Evolutionary conservation across 2,329 filamentous ascomycete genomes (phyloP).

Genomic region (Colletotrichum musicola): DNA sequence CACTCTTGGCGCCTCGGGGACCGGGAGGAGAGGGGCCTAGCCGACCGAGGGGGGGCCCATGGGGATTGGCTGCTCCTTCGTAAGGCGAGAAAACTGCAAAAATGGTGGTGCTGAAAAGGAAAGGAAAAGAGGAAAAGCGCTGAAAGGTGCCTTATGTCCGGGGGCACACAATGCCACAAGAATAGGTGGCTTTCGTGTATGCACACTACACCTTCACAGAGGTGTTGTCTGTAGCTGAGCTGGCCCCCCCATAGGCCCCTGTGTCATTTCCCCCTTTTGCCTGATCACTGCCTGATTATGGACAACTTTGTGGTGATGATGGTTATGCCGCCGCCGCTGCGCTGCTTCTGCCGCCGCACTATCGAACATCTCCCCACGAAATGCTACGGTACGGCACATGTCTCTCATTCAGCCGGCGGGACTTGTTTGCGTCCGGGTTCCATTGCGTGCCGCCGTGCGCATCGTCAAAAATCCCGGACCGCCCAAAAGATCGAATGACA

Average conservation of each 20-base stretch:
- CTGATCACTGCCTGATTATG: conserved; percentile 10
- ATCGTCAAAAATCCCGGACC: background rate
- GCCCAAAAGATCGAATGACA: conserved; percentile 25
- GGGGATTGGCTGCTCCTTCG: background rate
- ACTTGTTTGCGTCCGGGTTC: background rate
- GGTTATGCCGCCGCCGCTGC: background rate
- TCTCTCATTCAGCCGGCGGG: background rate
- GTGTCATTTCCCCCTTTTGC: background rate
- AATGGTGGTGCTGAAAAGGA: conserved; percentile 5
- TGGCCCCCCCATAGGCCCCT: background rate
- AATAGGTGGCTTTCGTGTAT: conserved; percentile 30
- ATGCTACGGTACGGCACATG: conserved; percentile 27
- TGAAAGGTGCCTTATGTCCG: background rate
- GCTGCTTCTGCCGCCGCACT: background rate
- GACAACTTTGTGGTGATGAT: background rate
- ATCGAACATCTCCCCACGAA: conserved; percentile 33
- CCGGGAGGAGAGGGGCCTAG: background rate
- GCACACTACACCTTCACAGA: conserved; percentile 22
- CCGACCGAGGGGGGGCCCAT: background rate
- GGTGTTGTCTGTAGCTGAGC: background rate
- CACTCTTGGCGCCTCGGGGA: conserved; percentile 24
- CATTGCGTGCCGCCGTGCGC: background rate
- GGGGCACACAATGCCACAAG: conserved; percentile 18
- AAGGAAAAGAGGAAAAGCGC: no score
- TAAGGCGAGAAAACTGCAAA: background rate